phyloP scores from a whole-genome alignment of 2,329 filamentous ascomycete species.

The Aspergillus sp. region DNA sequence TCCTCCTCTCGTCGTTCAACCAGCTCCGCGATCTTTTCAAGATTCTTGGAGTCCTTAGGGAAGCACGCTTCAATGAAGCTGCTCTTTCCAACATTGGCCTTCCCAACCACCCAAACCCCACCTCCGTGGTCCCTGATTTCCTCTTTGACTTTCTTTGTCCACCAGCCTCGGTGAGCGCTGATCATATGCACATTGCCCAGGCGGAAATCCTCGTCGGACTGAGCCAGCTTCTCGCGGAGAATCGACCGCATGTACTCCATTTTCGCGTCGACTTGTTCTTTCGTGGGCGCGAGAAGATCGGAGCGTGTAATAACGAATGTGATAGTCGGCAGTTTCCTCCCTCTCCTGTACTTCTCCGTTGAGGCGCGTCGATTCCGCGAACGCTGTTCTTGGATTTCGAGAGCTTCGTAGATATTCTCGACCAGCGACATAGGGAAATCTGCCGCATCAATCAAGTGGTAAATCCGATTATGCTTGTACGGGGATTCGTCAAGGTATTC shows the following conservation, averaged over 20 bases:
- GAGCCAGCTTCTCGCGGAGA: conserved; percentile 72
- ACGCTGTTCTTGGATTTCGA: conserved; percentile 71
- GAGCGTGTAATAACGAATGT: conserved; percentile 89
- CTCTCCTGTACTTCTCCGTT: conserved; percentile 62
- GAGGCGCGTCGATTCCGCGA: conserved; percentile 77
- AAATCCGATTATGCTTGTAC: conserved; percentile 88
- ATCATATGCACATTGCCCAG: conserved; percentile 85
- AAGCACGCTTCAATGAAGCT: conserved; percentile 84
- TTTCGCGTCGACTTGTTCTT: conserved; percentile 77
- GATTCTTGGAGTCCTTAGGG: conserved; percentile 65
- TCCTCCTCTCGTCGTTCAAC: conserved; percentile 28
- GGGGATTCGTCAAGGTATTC: conserved; percentile 87
- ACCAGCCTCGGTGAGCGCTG: conserved; percentile 84
- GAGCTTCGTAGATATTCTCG: conserved; percentile 68
- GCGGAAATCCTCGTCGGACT: conserved; percentile 66
- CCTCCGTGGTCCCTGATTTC: conserved; percentile 82
- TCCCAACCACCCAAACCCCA: conserved; percentile 94
- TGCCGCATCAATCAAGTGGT: conserved; percentile 90
- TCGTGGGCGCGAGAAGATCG: conserved; percentile 80
- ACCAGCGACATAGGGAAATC: conserved; percentile 95
- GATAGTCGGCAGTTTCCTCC: conserved; percentile 73
- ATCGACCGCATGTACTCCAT: conserved; percentile 83
- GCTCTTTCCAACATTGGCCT: conserved; percentile 96
- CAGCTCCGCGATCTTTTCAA: conserved; percentile 35
- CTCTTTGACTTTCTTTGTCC: conserved; percentile 82